Evolutionary conservation across 73 alveolate genomes (phyloP).

Genomic region (Breviolum minutum): DNA sequence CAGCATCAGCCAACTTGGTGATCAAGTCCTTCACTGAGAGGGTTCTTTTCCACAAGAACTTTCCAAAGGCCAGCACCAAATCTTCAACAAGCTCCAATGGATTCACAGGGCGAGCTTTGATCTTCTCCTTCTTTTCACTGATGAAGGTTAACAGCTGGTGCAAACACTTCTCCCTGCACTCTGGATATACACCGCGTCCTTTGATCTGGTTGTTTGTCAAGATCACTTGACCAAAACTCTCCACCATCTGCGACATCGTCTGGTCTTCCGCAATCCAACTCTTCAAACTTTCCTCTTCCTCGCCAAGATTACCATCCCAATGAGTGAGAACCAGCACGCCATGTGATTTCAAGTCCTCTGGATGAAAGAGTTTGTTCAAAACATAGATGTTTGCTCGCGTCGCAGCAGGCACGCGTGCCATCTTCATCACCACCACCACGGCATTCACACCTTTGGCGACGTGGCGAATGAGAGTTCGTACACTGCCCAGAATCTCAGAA

Average conservation of each 20-base stretch:
- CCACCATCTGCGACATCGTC: neutral
- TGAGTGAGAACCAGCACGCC: constrained; percentile 38
- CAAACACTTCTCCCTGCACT: constrained; percentile 34
- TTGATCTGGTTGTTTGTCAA: constrained; percentile 48
- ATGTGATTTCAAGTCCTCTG: neutral
- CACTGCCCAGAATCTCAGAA: neutral
- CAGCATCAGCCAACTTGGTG: neutral
- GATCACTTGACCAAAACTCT: neutral
- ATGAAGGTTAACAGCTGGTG: neutral
- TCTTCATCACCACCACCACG: constrained; percentile 50
- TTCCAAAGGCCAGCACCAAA: neutral
- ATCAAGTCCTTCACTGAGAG: constrained; percentile 5
- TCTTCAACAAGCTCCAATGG: neutral
- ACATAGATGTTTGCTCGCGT: neutral
- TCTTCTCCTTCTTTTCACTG: neutral
- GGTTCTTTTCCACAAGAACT: neutral
- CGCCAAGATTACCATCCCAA: constrained; percentile 21
- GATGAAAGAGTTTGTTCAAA: neutral
- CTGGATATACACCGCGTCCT: constrained; percentile 38
- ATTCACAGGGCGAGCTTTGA: neutral
- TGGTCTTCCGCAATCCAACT: neutral
- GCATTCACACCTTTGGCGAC: constrained; percentile 3
- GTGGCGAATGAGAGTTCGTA: neutral
- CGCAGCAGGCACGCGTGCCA: neutral
- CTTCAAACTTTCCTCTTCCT: neutral